Conservation (phyloP, 139 green algal species). For the Micromonas commoda region DNA sequence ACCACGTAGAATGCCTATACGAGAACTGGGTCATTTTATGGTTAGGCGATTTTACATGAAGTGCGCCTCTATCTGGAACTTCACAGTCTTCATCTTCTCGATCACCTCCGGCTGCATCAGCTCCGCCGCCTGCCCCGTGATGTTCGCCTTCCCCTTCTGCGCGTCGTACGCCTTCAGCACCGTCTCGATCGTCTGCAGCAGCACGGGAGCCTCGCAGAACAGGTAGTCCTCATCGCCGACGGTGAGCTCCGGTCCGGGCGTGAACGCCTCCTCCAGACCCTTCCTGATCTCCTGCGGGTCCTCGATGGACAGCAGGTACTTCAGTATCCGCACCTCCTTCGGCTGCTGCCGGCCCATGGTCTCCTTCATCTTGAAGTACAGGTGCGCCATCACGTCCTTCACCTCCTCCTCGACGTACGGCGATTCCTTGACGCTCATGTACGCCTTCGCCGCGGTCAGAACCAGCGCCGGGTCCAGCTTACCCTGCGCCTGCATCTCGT, state of each 20-base stretch:
- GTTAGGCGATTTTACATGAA: slow-evolving; percentile 38
- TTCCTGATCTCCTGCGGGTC: slow-evolving; percentile 38
- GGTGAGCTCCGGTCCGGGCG: slow-evolving; percentile 30
- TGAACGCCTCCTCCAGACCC: slow-evolving; percentile 58
- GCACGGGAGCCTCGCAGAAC: slow-evolving; percentile 27
- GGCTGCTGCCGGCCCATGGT: slow-evolving; percentile 52
- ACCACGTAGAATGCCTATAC: too few relatives aligned
- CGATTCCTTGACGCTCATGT: slow-evolving; percentile 59
- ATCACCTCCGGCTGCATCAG: slow-evolving; percentile 71
- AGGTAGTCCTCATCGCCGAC: slow-evolving; percentile 6
- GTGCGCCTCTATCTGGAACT: slow-evolving; percentile 42
- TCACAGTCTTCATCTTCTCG: slow-evolving; percentile 48
- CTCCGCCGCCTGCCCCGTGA: slow-evolving; percentile 49
- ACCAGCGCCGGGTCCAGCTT: slow-evolving; percentile 66
- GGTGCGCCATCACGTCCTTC: slow-evolving; percentile 72
- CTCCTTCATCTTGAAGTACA: slow-evolving; percentile 66
- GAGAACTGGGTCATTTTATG: too few relatives aligned
- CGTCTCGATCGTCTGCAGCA: slow-evolving; percentile 49
- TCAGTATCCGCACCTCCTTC: slow-evolving; percentile 68
- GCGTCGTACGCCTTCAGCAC: slow-evolving; percentile 53
- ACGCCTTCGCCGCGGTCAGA: slow-evolving; percentile 76
- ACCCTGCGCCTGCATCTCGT: slow-evolving; percentile 52
- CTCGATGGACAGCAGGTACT: slow-evolving; percentile 54
- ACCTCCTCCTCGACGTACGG: slow-evolving; percentile 55
- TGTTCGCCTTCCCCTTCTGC: slow-evolving; percentile 25